Base-by-base conservation (phyloP, 192 early-diverging fungal species). In the Pilaira anomala region DNA sequence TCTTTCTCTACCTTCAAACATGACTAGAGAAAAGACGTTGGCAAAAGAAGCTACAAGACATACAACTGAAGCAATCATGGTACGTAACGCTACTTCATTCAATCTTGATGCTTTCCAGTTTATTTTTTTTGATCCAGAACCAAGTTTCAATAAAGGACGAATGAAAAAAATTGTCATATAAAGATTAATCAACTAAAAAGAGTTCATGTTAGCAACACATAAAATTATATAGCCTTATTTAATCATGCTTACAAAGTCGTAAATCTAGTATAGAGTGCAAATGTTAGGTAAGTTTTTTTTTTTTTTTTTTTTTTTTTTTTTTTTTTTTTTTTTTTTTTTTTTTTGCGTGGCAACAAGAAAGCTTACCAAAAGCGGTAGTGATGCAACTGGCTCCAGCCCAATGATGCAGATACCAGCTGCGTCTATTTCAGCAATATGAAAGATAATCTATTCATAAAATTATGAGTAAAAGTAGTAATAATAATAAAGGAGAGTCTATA, bases 11-110 rank as follows among this genome's bases (percentile, higher is more conserved):
- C 80, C 80, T 48, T 71, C 45, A 50, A 72, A 69, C 9, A 71
- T 16, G 0, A 82, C 68, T 3, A 82, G 52, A 0, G 73, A 49
- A 18, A 82, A 62, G 2, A 79, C 56, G 57, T 82, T 82, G 14
- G 49, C 60, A 3, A 75, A 65, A 16, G 76, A 78, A 29, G 71
- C 60, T n/a, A 74, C 9, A 13, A 82, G 46, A 3, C 75, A 71
- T 9, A 82, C 62, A 9, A 82, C 36, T 2, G 80, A 74, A 1
- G 75, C 78, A 33, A 82, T 54, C 28, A 79, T 26, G 1, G 75
- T 82, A 11, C 80, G 75, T 19, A 72, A 56, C 4, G 80, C 80
- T 1, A 82, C 56, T 14, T 66, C 62, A 51, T 69, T 62, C 3
- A 75, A 26, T 0, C 60, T 36, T 12, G 73, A 66, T 12, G 44